Evolutionary conservation across 306 rosid species (phyloP).

Genomic region (Lathyrus tuberosus): DNA sequence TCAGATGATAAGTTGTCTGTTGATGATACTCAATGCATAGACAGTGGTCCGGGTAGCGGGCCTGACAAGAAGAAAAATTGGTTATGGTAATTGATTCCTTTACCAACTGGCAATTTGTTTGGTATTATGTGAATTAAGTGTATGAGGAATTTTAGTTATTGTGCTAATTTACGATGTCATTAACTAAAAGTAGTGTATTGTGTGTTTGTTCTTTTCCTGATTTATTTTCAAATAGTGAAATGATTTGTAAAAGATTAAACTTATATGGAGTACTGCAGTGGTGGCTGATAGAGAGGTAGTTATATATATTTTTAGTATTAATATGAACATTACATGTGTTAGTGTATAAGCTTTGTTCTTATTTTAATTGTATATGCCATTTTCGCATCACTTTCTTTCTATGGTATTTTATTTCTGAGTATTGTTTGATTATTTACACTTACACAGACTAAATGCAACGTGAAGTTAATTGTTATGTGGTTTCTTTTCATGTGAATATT

Average conservation of each 20-base stretch:
- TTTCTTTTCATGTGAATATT: not conserved
- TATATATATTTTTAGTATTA: not conserved
- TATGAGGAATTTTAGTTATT: not conserved
- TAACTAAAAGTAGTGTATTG: not conserved
- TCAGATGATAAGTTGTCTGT: slow-evolving; percentile 32
- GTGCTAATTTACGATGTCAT: not conserved
- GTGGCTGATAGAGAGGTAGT: not conserved
- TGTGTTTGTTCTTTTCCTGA: not conserved
- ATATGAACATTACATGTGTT: not conserved
- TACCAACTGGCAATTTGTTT: not conserved
- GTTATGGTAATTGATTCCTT: slow-evolving; percentile 51
- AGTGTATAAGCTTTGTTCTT: not conserved
- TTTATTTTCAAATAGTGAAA: slow-evolving; percentile 2
- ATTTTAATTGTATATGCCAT: slow-evolving; percentile 15
- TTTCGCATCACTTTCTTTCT: not conserved
- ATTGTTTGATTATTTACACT: not conserved
- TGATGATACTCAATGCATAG: slow-evolving; percentile 38
- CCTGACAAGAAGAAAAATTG: slow-evolving; percentile 35
- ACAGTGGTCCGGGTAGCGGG: slow-evolving; percentile 6
- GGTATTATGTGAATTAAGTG: not conserved
- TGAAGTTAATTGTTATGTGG: not conserved
- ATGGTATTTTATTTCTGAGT: slow-evolving; percentile 1
- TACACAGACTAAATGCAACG: slow-evolving; percentile 16
- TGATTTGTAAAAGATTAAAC: not conserved
- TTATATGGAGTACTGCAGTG: not conserved